phyloP scores from a whole-genome alignment of 495 filamentous ascomycete species.

The Terfezia claveryi region DNA sequence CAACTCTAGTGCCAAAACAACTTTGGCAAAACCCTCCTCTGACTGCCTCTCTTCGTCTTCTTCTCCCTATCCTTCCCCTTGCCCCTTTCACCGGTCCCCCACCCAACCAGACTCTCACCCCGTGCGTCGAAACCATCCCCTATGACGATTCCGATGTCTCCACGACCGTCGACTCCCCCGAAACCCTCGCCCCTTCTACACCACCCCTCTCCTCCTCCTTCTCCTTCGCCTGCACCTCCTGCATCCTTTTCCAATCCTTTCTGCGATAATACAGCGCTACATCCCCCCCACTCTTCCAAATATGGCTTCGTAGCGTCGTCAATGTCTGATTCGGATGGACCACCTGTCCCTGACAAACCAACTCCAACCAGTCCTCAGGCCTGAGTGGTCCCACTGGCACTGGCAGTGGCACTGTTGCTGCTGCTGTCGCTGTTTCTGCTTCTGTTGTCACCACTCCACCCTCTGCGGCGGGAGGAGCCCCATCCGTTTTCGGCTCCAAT shows the following conservation, averaged over 20 bases:
- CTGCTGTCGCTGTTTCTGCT: too few species aligned
- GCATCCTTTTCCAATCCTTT: slow-evolving; percentile 46
- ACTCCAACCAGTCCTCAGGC: slow-evolving; percentile 79
- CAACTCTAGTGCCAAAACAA: too few species aligned
- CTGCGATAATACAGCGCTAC: slow-evolving; percentile 76
- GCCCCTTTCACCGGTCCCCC: too few species aligned
- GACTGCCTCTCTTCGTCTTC: too few species aligned
- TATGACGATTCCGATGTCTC: too few species aligned
- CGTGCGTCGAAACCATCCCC: too few species aligned
- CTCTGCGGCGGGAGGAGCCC: slow-evolving; percentile 1
- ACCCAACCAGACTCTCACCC: too few species aligned
- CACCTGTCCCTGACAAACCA: slow-evolving; percentile 73
- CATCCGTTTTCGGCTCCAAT: not conserved
- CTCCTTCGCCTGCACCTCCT: not conserved
- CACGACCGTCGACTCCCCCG: too few species aligned
- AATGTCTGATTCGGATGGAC: slow-evolving; percentile 63
- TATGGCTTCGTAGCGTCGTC: slow-evolving; percentile 65
- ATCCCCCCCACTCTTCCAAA: slow-evolving; percentile 84
- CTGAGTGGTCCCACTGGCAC: slow-evolving; percentile 32
- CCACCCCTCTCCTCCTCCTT: not conserved
- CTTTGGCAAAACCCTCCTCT: too few species aligned
- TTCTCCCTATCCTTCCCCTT: too few species aligned
- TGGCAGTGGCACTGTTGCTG: slow-evolving; percentile 20
- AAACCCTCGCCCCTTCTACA: not conserved
- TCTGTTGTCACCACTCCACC: too few species aligned